Base-by-base conservation (phyloP, 1,139 yeast species). In the Geotrichum macrosporum region DNA sequence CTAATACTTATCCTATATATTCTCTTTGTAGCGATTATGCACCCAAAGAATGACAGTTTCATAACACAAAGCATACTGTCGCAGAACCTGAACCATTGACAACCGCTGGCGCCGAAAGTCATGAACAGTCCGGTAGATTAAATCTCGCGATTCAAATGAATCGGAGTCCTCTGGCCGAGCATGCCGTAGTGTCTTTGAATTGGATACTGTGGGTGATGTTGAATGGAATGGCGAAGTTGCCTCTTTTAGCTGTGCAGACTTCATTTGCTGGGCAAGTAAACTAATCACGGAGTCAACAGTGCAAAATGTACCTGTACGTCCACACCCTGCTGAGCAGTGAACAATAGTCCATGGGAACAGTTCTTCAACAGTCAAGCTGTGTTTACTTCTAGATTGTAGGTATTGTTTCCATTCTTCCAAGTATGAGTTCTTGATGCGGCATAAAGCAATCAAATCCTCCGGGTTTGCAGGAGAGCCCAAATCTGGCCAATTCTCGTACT, bases 251-350 rank as follows among this genome's bases (percentile, higher is more conserved):
- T 30, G 9, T 13, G 42, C 42, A 15, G n/a, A 13, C 24, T 38
- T 27, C 15, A 19, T 18, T 13, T 39, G 42, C 18, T 53, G 55
- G 9, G 51, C 59, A 42, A 75, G 58, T 9, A 76, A 63, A 52
- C 75, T 77, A 32, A 81, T 59, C 24, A 83, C 68, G 16, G 82
- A 71, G 64, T 86, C 95, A 35, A 84, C 72, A 0, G 92, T 74
- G 50, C 88, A 81, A 54, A 84, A 83, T 0, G 89, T 85, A 2
- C 95, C 95, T 0, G 95, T 86, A 56, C 95, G 75, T 3, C 95
- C 95, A 65, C 95, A 86, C 0, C 95, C 95, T 0, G 95, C 95
- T 3, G 89, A 80, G 63, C 95, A 86, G 63, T 86, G 95, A 8
- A 85, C 85, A 26, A 84, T 65, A 0, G 81, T 67, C 13, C 55